These are phyloP conservation scores for Paramecium caudatum DNA, from an alignment of 73 alveolate genomes.

Conservation along the genomic window DNA sequence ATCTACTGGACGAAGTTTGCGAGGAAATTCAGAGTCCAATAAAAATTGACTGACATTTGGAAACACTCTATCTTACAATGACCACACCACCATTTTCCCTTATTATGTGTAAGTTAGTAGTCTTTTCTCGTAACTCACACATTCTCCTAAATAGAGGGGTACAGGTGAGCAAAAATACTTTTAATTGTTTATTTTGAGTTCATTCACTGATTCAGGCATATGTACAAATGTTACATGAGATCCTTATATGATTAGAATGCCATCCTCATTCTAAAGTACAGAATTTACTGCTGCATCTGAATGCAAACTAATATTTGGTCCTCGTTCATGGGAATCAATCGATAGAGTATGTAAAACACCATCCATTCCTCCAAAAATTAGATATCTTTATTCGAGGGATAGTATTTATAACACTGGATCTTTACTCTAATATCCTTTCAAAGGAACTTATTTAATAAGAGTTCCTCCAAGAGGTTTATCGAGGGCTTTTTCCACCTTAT, in stretches of 20 bases:
- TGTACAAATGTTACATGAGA: neutral
- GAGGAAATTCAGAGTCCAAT: slow-evolving; percentile 6
- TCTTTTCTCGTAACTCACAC: slow-evolving; percentile 23
- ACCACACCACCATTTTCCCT: slow-evolving; percentile 50
- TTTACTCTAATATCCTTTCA: neutral
- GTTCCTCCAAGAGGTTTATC: slow-evolving; percentile 41
- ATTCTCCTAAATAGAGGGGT: slow-evolving; percentile 1
- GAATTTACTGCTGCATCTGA: neutral
- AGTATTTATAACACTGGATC: slow-evolving; percentile 38
- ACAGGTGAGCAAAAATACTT: neutral
- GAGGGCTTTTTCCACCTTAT: slow-evolving; percentile 48
- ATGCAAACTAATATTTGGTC: slow-evolving; percentile 7
- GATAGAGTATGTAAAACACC: slow-evolving; percentile 35
- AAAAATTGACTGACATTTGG: neutral
- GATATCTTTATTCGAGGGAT: slow-evolving; percentile 25
- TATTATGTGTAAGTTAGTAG: neutral
- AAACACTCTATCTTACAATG: neutral
- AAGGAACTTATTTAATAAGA: neutral
- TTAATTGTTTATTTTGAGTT: neutral
- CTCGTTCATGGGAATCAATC: slow-evolving; percentile 36
- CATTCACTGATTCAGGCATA: slow-evolving; percentile 2
- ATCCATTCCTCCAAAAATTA: slow-evolving; percentile 58
- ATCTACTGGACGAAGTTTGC: neutral
- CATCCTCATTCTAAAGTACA: slow-evolving; percentile 6
- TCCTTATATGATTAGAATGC: neutral